phyloP scores from a whole-genome alignment of 78 protist species.

The Dictyostelium brefeldianum region DNA sequence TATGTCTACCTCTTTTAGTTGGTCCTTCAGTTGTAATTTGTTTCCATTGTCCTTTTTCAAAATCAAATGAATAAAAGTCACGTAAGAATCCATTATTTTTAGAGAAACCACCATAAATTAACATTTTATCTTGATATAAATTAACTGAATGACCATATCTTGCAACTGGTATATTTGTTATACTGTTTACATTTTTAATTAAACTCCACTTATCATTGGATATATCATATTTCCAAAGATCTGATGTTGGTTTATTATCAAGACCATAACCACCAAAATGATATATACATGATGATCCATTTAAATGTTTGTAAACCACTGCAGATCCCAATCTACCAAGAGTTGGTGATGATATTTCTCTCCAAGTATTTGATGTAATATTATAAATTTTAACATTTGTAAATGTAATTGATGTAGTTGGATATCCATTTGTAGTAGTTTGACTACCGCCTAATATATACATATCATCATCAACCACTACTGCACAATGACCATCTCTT shows the following conservation, averaged over 20 bases:
- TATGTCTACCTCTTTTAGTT: conserved; percentile 53
- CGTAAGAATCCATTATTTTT: conserved; percentile 49
- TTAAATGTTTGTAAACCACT: not conserved
- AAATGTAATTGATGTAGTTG: conserved; percentile 21
- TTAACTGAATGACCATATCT: conserved; percentile 56
- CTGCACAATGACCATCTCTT: conserved; percentile 64
- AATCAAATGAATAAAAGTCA: conserved; percentile 63
- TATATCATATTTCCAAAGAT: conserved; percentile 16
- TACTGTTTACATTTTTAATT: not conserved
- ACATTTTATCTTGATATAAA: conserved; percentile 52
- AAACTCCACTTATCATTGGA: conserved; percentile 7
- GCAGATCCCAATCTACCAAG: conserved; percentile 68
- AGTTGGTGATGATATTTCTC: not conserved
- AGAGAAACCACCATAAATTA: conserved; percentile 64
- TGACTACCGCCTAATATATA: conserved; percentile 64
- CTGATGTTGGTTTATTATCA: not conserved
- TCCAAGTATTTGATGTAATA: conserved; percentile 20
- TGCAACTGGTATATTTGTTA: not conserved
- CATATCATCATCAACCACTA: conserved; percentile 42
- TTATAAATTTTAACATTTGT: conserved; percentile 11
- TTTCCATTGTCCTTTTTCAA: conserved; percentile 30
- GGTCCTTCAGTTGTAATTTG: conserved; percentile 30
- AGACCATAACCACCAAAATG: conserved; percentile 56
- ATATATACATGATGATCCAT: conserved; percentile 31
- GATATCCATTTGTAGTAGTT: not conserved